phyloP scores from a whole-genome alignment of 192 early-diverging fungal genomes.

The Backusella psychrophila region DNA sequence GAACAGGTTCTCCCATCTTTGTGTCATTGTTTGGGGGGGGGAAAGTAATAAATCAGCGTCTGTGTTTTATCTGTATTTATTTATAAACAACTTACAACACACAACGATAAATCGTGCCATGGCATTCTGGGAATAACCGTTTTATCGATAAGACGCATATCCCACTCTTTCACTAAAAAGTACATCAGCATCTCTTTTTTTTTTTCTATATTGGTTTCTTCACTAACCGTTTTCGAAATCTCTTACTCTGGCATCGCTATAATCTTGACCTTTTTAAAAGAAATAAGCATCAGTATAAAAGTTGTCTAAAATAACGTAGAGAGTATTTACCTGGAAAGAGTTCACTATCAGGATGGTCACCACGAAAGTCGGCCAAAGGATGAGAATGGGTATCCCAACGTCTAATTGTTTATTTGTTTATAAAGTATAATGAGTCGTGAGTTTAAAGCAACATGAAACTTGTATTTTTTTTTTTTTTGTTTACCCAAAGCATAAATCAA shows the following conservation, averaged over 20 bases:
- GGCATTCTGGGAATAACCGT: constrained; percentile 68
- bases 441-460: neutral
- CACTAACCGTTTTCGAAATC: constrained; percentile 56
- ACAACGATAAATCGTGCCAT: constrained; percentile 85
- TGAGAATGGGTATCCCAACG: constrained; percentile 74
- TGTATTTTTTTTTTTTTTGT: neutral
- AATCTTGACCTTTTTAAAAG: constrained; percentile 61
- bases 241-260: constrained; percentile 80
- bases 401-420: constrained; percentile 17
- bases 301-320: neutral
- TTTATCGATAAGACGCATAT: constrained; percentile 46
- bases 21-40: neutral
- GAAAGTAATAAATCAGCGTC: neutral
- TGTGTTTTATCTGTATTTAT: neutral
- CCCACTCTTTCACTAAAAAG: constrained; percentile 47
- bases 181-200: too few species aligned
- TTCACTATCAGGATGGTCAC: constrained; percentile 38
- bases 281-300: neutral
- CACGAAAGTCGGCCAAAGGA: constrained; percentile 67
- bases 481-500: constrained; percentile 82
- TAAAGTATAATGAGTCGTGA: neutral
- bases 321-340: constrained; percentile 43
- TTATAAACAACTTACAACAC: constrained; percentile 46
- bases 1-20: constrained; percentile 70
- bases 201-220: neutral